Conservation (phyloP, 208 protist species). For the Trichomonas tenax region DNA sequence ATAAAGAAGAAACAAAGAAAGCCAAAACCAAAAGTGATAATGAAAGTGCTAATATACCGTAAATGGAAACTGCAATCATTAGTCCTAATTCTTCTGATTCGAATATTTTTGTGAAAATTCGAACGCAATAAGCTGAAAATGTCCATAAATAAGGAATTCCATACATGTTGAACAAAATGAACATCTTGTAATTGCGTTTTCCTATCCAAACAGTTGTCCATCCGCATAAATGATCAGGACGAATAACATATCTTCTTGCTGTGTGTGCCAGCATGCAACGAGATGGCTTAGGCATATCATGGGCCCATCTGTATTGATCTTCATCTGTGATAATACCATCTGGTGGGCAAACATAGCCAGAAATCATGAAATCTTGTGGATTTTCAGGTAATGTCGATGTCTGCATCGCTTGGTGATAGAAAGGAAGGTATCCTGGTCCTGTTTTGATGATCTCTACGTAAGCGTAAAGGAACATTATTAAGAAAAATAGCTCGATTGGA, state of each 20-base stretch:
- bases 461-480: neutral
- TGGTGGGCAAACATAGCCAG: neutral
- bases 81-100: neutral
- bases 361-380: neutral
- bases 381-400: neutral
- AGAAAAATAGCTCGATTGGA: neutral
- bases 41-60: neutral
- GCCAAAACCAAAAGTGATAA: neutral
- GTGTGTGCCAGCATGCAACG: neutral
- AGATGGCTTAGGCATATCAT: neutral
- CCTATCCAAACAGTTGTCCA: neutral
- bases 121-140: neutral
- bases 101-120: neutral
- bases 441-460: neutral
- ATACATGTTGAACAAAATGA: neutral
- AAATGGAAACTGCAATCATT: neutral
- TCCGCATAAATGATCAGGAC: neutral
- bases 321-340: neutral
- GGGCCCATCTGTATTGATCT: neutral
- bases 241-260: neutral
- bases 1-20: neutral
- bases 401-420: neutral
- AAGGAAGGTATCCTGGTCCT: neutral
- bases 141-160: neutral
- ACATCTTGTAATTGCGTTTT: neutral